Base-by-base conservation (phyloP, 345 rosid genomes). In the Lepidium sativum region DNA sequence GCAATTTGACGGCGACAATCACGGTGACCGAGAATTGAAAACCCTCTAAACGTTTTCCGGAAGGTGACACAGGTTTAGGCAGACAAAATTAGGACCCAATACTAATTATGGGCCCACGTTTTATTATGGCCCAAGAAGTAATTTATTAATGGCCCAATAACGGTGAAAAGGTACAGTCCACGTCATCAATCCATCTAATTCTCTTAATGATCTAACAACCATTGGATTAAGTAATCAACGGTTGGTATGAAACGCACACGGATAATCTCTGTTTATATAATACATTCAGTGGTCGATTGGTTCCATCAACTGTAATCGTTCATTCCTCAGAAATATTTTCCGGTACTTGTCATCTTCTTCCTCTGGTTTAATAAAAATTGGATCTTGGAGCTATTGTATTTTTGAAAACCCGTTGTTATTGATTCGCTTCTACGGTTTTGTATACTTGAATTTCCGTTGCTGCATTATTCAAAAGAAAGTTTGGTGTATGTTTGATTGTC, bases 181-280 rank as follows among this genome's bases (percentile, higher is more conserved):
- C 73, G 73, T 68, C 73, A 68, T 50, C 67, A 59, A 59, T 68
- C 67, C 60, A 0, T 31, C 2, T 13, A 8, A 3, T 6, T 16
- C 12, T 13, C 0, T 31, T 29, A 49, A 14, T 4, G 27, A 38
- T 13, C 1, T n/a, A 49, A 2, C 0, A 40, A 9, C 67, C 73
- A 8, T 59, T 43, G 7, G 73, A 68, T 68, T 18, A 40, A 21
- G 25, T 5, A 18, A 49, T 59, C 66, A 7, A 59, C 66, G 72
- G 59, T n/a, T 7, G 0, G 0, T 17, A 9, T 18, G 34, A 40
- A 40, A 50, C 14, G 12, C 58, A 40, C 60, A 4, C 52, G 66
- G 60, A 59, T 68, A 60, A 11, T 13, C 49, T 8, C 29, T 6
- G 21, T 37, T 12, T 16, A 56, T 45, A 55, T 55, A 60, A 41